Conservation (phyloP, 352 stramenopile genomes). For the Aphanomyces cochlioides region DNA sequence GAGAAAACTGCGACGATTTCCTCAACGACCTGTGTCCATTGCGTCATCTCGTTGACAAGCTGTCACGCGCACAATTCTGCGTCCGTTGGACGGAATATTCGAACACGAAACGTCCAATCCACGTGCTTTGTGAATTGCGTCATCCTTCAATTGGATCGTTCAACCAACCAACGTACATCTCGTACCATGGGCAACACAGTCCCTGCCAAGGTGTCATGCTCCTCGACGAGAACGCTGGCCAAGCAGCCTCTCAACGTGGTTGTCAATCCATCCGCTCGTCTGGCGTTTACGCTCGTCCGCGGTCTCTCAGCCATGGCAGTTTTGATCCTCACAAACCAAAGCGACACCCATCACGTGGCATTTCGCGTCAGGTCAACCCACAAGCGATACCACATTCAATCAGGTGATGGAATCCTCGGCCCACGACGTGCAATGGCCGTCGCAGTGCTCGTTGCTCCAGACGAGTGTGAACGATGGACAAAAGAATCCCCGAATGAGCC, state of each 20-base stretch:
- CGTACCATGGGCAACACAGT: no score
- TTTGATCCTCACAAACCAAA: conserved; percentile 19
- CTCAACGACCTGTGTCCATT: no score
- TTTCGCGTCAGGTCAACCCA: background rate
- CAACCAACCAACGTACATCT: no score
- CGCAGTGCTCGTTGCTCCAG: background rate
- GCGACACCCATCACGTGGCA: background rate
- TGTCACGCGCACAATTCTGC: no score
- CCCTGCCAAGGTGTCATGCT: no score
- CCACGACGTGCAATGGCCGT: background rate
- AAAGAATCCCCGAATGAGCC: background rate
- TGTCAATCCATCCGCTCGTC: background rate
- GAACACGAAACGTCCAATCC: no score
- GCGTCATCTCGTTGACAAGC: no score
- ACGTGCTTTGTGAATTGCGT: no score
- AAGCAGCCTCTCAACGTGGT: background rate
- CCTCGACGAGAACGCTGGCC: no score
- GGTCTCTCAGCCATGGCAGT: conserved; percentile 16
- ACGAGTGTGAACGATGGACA: background rate
- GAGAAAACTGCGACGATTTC: no score
- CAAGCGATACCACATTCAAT: background rate
- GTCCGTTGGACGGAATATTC: no score
- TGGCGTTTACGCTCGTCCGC: conserved; percentile 16
- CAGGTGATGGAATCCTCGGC: background rate
- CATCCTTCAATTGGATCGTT: no score